phyloP scores from a whole-genome alignment of 495 filamentous ascomycete genomes.

The Podospora pseudoanserina region DNA sequence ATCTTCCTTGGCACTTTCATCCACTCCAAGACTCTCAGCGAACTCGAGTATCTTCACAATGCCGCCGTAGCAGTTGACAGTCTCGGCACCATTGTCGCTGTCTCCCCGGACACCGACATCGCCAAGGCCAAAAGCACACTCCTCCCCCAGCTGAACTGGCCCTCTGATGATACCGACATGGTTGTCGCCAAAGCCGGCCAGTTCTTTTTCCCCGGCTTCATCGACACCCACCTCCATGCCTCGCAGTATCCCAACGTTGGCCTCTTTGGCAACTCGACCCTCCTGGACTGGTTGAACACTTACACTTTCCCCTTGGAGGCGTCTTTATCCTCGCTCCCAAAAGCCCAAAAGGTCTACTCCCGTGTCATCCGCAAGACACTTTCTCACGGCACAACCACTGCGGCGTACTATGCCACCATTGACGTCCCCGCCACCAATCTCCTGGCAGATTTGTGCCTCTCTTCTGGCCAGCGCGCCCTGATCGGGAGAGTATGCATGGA shows the following conservation, averaged over 20 bases:
- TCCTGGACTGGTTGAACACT: constrained; percentile 84
- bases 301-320: constrained; percentile 96
- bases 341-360: constrained; percentile 61
- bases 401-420: constrained; percentile 88
- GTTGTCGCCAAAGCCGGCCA: constrained; percentile 32
- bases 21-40: constrained; percentile 51
- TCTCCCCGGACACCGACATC: constrained; percentile 38
- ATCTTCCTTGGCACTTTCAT: constrained; percentile 55
- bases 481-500: constrained; percentile 94
- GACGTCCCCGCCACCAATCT: constrained; percentile 80
- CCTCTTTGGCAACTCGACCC: constrained; percentile 83
- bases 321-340: constrained; percentile 53
- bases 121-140: constrained; percentile 25
- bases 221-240: constrained; percentile 94
- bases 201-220: constrained; percentile 94
- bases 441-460: constrained; percentile 73
- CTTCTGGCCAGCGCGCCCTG: constrained; percentile 79
- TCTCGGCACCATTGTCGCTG: constrained; percentile 60
- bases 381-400: constrained; percentile 83
- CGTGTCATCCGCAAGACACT: constrained; percentile 74
- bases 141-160: constrained; percentile 39
- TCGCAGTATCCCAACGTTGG: constrained; percentile 90
- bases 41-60: constrained; percentile 55
- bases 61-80: constrained; percentile 64
- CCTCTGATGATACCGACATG: not conserved